Evolutionary conservation across 2,329 filamentous ascomycete species (phyloP).

Genomic region (Penicillium nordicum): DNA sequence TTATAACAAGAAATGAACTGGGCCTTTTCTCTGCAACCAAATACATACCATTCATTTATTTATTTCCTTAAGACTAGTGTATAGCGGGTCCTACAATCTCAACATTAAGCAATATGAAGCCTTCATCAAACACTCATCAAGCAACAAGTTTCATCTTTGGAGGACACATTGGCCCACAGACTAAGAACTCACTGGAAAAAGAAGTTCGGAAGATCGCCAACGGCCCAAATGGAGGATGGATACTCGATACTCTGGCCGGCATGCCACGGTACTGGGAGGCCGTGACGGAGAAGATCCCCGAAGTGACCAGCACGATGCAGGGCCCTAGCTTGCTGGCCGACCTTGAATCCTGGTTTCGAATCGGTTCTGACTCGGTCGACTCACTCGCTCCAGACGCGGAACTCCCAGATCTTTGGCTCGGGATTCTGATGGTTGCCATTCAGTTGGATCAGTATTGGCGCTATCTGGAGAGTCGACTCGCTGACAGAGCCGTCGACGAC

Average conservation of each 20-base stretch:
- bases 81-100: too few species aligned
- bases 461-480: not conserved
- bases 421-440: not conserved
- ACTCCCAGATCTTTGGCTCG: not conserved
- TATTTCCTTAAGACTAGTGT: too few species aligned
- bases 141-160: not conserved
- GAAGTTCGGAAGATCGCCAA: not conserved
- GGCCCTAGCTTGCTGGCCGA: too few species aligned
- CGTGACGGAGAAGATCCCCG: not conserved
- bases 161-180: not conserved
- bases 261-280: not conserved
- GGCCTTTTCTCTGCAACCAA: too few species aligned
- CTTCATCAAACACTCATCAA: too few species aligned
- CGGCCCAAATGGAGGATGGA: not conserved
- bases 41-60: too few species aligned
- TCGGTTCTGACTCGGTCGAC: too few species aligned
- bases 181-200: not conserved
- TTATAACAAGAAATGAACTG: too few species aligned
- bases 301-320: too few species aligned
- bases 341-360: too few species aligned
- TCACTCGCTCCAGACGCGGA: too few species aligned
- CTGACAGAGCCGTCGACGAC: not conserved
- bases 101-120: too few species aligned
- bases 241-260: not conserved
- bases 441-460: not conserved